These are phyloP conservation scores for Podosphaera xanthii DNA, from an alignment of 2,329 filamentous ascomycete species.

Conservation along the genomic window DNA sequence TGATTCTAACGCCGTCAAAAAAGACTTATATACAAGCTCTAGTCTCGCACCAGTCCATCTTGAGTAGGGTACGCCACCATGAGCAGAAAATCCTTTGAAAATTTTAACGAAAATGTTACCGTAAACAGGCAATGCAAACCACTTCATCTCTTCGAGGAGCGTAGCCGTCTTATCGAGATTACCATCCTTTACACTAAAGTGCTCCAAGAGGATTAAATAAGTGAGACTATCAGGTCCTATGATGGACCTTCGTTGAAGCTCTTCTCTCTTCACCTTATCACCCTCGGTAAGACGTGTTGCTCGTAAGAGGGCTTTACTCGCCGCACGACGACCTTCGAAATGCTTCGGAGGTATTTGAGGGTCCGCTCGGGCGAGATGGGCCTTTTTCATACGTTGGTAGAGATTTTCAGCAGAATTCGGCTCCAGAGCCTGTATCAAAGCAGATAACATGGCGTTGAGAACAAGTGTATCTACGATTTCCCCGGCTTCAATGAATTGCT, in stretches of 20 bases:
- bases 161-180: slow-evolving; percentile 47
- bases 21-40: slow-evolving; percentile 40
- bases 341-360: slow-evolving; percentile 15
- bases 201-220: slow-evolving; percentile 55
- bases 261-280: slow-evolving; percentile 28
- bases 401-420: slow-evolving; percentile 54
- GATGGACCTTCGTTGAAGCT: slow-evolving; percentile 36
- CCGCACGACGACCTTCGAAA: slow-evolving; percentile 15
- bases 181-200: slow-evolving; percentile 46
- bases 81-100: slow-evolving; percentile 57
- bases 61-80: slow-evolving; percentile 42
- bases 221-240: slow-evolving; percentile 57
- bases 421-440: slow-evolving; percentile 57
- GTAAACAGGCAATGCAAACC: slow-evolving; percentile 42
- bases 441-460: slow-evolving; percentile 66
- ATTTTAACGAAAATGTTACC: slow-evolving; percentile 59
- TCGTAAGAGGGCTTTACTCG: slow-evolving; percentile 34
- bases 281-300: slow-evolving; percentile 30
- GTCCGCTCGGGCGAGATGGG: slow-evolving; percentile 7
- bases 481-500: slow-evolving; percentile 58
- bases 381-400: slow-evolving; percentile 59
- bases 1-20: slow-evolving; percentile 31
- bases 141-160: slow-evolving; percentile 61
- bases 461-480: slow-evolving; percentile 76
- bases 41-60: slow-evolving; percentile 55